Base-by-base conservation (phyloP, 495 filamentous ascomycete species). In the Penicillium lagena region DNA sequence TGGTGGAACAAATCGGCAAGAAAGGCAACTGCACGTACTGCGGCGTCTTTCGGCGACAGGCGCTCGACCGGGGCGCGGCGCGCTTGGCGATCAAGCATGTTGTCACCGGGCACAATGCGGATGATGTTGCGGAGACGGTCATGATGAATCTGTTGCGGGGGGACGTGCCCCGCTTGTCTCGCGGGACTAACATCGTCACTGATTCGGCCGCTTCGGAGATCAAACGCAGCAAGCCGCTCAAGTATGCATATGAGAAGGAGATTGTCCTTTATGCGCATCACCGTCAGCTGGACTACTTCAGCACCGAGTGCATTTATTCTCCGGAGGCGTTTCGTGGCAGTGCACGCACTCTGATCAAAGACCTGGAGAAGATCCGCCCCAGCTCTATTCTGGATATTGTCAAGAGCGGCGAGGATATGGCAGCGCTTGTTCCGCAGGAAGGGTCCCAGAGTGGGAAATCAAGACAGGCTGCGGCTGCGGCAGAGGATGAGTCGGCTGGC, bases 1-100 rank as follows among this genome's bases (percentile, higher is more conserved):
- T 98, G 10, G 93, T 98, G 2, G 82, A 85, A 55, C 87, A 93
- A 45, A 86, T 97, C 40, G 94, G 94, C 22, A 96, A 96, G 65
- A 96, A 96, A 67, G 94, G 94, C 32, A 98, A 97, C 66, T 98
- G 93, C 72, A 98, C 93, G 29, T 97, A 97, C 62, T 98, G 93
- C 57, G 93, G 93, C 4, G 93, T 98, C 29, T 98, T 98, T 56
- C 79, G 93, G 10, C 79, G 93, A 37, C 93, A 98, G 71, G 93
- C 93, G 10, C 74, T 98, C 33, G 93, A 98, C 64, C 80, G 93
- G 7, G 93, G 93, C 27, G 90, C 94, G 1, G 87, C 87, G 53
- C 81, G 81, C 52, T 68, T 98, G 49, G 87, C 83, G 1, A 94
- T 98, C 56, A 81, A 80, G 47, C 93, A 98, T 66, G 94, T 97